Base-by-base conservation (phyloP, 1,139 yeast species). In the Hanseniaspora uvarum region DNA sequence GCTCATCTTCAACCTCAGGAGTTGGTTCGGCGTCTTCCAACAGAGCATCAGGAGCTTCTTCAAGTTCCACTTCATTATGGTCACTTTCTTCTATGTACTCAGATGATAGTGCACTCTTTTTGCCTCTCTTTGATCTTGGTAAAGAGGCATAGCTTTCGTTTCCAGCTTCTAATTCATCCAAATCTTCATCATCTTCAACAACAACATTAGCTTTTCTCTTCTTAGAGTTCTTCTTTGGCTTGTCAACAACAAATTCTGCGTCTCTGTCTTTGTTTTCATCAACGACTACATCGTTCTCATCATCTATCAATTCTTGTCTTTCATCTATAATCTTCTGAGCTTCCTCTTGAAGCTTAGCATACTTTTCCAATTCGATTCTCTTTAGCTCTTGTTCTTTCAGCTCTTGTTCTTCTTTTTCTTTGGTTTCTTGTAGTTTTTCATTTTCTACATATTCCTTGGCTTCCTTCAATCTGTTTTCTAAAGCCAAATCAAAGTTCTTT, bases 341-440 rank as follows among this genome's bases (percentile, higher is more conserved):
- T 65, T 86, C 92, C 60, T 83, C 87, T 64, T 85, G 94, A 55
- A 86, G 72, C 56, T 72, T 76, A 58, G 76, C 77, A 64, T 89
- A 79, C 65, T 87, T 94, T 60, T 77, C 68, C 14, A 78, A 68
- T 68, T 71, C 68, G 51, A 63, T 65, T 55, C 58, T 69, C 77
- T 64, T 74, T 76, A 61, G 75, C 73, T 57, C 71, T 69, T 69
- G 68, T 56, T 70, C 73, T 53, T 69, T 73, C 56, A 71, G 74
- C 53, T 71, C 73, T 59, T 67, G 67, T 63, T 68, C 70, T 57
- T 68, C 72, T 8, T 69, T 73, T 52, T 70, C 75, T 62, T 81
- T 89, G 54, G 73, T 77, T 58, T 80, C 83, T 62, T 86, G 79
- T 45, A 75, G 60, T 63, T 75, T 79, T 67, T 78, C 77, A 38